Evolutionary conservation across 305 asterid genomes (phyloP).

Genomic region (Fraxinus sp.): DNA sequence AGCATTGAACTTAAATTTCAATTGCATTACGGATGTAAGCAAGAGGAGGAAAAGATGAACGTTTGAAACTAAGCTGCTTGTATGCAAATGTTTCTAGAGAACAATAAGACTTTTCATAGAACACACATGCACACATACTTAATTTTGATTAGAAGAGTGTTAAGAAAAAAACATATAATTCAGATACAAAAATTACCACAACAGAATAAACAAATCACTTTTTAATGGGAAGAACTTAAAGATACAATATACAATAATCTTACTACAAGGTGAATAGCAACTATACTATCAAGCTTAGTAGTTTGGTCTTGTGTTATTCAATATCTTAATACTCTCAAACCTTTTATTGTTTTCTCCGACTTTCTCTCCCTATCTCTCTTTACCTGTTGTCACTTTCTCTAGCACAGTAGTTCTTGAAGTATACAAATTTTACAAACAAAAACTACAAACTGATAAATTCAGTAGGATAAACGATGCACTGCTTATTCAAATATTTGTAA

Average conservation of each 20-base stretch:
- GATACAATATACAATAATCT: not conserved
- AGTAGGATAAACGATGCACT: not conserved
- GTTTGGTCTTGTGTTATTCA: not conserved
- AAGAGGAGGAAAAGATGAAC: not conserved
- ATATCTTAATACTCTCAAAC: not conserved
- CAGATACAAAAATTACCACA: not conserved
- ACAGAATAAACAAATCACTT: too few relatives aligned
- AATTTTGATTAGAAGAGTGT: not conserved
- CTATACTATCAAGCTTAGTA: too few relatives aligned
- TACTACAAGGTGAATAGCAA: not conserved
- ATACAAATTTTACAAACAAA: not conserved
- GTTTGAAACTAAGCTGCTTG: not conserved
- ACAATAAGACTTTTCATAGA: not conserved
- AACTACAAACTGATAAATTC: not conserved
- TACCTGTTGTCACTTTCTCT: not conserved
- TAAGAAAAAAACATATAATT: too few relatives aligned
- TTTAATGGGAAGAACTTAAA: too few relatives aligned
- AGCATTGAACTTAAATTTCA: not conserved
- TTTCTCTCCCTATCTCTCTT: not conserved
- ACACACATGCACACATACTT: too few relatives aligned
- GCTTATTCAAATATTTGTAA: not conserved
- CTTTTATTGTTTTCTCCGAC: not conserved
- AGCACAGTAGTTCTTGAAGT: not conserved
- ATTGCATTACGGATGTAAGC: not conserved
- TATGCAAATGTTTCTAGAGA: not conserved